Evolutionary conservation across 495 filamentous ascomycete genomes (phyloP), one percentile per base, ranked within the genome.

Genomic region (Hyaloscypha finlandica): DNA sequence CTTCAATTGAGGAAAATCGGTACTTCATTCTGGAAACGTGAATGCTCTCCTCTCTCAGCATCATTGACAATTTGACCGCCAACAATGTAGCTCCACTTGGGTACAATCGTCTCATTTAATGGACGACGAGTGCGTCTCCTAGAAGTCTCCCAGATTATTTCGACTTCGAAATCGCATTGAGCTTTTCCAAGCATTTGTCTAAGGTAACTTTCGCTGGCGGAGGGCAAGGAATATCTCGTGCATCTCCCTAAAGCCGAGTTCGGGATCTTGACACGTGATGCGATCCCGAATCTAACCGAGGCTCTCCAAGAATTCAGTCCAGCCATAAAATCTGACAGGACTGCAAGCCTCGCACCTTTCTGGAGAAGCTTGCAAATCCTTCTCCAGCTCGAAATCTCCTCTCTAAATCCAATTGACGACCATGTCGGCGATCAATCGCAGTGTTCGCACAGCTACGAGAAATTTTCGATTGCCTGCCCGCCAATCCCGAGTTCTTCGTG

Each of bases 401-500:
- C 67, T 67, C 52, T 31, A 31, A 8, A 29, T 48, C 29, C 67
- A 69, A 70, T 69, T 70, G 64, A 70, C 29, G 33, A 74, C 20
- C 22, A 74, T 74, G 72, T 72, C 72, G 61, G 58, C 72, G 19
- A 53, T 74, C 63, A 70, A 71, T 65, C 72, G 72, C 42, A 54
- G 69, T 66, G 65, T 72, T 57, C 72, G 72, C 54, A 68, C 69
- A 67, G 72, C 72, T 54, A 64, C 61, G 22, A 70, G 55, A 68
- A 68, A 66, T 37, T 59, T 74, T 51, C 67, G 72, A 51, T 58
- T 74, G 35, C 64, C 66, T 56, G 58, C 66, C 59, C 58, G 71
- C 59, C 71, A 74, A 67, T 71, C 71, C 55, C 72, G 65, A 64
- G 70, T 65, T 66, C 63, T 68, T 30, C 67, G 62, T 63, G 63